phyloP scores from a whole-genome alignment of 306 rosid species.

The Cicer arietinum region DNA sequence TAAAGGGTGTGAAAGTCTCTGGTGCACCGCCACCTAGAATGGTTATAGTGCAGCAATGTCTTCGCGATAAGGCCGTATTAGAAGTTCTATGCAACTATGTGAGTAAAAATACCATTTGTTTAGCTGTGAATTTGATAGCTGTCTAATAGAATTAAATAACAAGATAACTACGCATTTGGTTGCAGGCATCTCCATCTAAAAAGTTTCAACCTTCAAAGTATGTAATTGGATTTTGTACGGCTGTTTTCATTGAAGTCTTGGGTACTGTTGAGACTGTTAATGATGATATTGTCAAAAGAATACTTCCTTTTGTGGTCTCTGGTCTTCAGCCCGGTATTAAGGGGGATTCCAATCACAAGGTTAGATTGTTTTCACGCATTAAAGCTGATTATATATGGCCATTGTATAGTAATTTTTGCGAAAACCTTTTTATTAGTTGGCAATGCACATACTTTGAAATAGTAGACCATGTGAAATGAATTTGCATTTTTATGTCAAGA shows the following conservation, averaged over 20 bases:
- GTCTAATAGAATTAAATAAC: slow-evolving; percentile 17
- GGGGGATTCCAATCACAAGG: slow-evolving; percentile 79
- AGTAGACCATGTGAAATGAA: slow-evolving; percentile 11
- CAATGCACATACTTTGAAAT: slow-evolving; percentile 11
- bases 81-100: slow-evolving; percentile 80
- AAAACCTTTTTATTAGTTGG: slow-evolving; percentile 17
- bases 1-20: slow-evolving; percentile 72
- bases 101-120: slow-evolving; percentile 51
- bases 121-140: slow-evolving; percentile 32
- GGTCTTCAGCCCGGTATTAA: slow-evolving; percentile 70
- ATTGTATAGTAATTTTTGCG: slow-evolving; percentile 23
- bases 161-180: slow-evolving; percentile 37
- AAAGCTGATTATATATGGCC: neutral
- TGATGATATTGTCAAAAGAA: slow-evolving; percentile 70
- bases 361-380: slow-evolving; percentile 36
- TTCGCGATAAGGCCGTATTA: slow-evolving; percentile 75
- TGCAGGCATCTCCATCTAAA: slow-evolving; percentile 76
- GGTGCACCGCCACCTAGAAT: slow-evolving; percentile 93
- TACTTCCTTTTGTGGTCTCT: slow-evolving; percentile 75
- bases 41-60: slow-evolving; percentile 86
- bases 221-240: slow-evolving; percentile 77
- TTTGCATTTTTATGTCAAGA: slow-evolving; percentile 15
- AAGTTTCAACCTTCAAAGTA: slow-evolving; percentile 70
- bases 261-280: slow-evolving; percentile 63
- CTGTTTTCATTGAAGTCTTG: slow-evolving; percentile 83